Percentiles rank a stretch among this genome's conserved stretches.
Conservation (phyloP, 2,329 filamentous ascomycete species). For the Colletotrichum gigasporum region DNA sequence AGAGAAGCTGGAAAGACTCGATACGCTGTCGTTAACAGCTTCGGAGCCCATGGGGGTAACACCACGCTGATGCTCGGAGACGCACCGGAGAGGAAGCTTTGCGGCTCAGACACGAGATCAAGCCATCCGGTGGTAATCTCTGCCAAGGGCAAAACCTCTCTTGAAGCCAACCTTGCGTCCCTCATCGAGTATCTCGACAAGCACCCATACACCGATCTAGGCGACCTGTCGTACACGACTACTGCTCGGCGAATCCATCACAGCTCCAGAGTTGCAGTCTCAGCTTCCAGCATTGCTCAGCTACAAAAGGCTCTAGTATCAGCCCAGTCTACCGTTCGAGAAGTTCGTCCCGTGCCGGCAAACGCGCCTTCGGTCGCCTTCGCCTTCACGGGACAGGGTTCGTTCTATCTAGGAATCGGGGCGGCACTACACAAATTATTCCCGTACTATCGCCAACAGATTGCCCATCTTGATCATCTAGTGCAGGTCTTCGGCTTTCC, state of each 20-base stretch:
- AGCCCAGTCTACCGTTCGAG: neutral
- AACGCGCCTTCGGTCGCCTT: constrained; percentile 48
- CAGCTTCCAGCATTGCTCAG: constrained; percentile 43
- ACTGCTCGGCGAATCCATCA: constrained; percentile 70
- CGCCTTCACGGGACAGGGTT: constrained; percentile 66
- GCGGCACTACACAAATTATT: constrained; percentile 60
- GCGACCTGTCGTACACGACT: constrained; percentile 71
- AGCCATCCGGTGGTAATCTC: constrained; percentile 55
- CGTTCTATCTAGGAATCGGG: constrained; percentile 60
- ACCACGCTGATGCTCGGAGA: constrained; percentile 74
- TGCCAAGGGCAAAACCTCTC: constrained; percentile 62
- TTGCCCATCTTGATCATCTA: constrained; percentile 52
- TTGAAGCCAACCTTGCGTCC: constrained; percentile 65
- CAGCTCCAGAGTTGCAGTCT: constrained; percentile 50
- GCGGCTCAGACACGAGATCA: neutral
- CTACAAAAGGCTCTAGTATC: neutral
- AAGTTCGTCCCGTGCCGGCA: neutral
- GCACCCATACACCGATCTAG: constrained; percentile 54
- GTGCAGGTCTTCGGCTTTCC: constrained; percentile 50
- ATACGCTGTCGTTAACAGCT: constrained; percentile 1
- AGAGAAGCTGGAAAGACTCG: constrained; percentile 59
- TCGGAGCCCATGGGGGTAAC: constrained; percentile 72
- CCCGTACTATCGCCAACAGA: constrained; percentile 53
- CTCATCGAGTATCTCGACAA: constrained; percentile 62
- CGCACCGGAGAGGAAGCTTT: constrained; percentile 52